Percentiles rank a stretch among this genome's conserved stretches.
phyloP scores from a whole-genome alignment of 345 rosid species.

The Pugionium dolabratum region DNA sequence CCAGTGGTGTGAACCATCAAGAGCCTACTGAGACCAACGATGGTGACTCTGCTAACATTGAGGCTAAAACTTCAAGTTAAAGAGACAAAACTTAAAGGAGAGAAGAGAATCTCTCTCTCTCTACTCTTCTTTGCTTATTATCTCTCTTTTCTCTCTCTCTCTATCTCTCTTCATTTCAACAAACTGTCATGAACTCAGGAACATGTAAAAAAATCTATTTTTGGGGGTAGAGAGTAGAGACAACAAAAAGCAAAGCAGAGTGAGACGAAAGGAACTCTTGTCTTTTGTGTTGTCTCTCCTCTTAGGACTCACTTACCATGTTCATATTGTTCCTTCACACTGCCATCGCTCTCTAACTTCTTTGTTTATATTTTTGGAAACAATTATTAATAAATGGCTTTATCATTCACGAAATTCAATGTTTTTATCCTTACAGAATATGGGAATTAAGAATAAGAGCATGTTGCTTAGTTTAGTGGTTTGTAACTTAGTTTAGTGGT shows the following conservation, averaged over 20 bases:
- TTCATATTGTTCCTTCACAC: slow-evolving; percentile 36
- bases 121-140: slow-evolving; percentile 13
- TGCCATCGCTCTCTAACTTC: slow-evolving; percentile 20
- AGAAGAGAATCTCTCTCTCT: slow-evolving; percentile 25
- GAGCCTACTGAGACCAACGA: slow-evolving; percentile 31
- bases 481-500: too few relatives aligned
- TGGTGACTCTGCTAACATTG: slow-evolving; percentile 17
- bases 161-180: slow-evolving; percentile 22
- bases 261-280: slow-evolving; percentile 27
- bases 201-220: slow-evolving; percentile 16
- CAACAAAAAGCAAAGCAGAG: slow-evolving; percentile 23
- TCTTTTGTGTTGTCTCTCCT: slow-evolving; percentile 35
- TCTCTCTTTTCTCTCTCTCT: slow-evolving; percentile 20
- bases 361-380: neutral
- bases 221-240: slow-evolving; percentile 16
- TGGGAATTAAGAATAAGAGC: too few relatives aligned
- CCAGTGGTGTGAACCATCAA: slow-evolving; percentile 21
- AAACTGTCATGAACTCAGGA: slow-evolving; percentile 34
- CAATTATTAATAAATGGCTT: slow-evolving; percentile 33
- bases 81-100: slow-evolving; percentile 26
- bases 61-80: slow-evolving; percentile 30
- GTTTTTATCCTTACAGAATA: too few relatives aligned
- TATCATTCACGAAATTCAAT: slow-evolving; percentile 21
- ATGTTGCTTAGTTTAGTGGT: too few relatives aligned
- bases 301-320: slow-evolving; percentile 39